Percentiles rank a stretch among this genome's conserved stretches.
Conservation (phyloP, 2,329 filamentous ascomycete species). For the Ceratocystiopsis brevicomis region DNA sequence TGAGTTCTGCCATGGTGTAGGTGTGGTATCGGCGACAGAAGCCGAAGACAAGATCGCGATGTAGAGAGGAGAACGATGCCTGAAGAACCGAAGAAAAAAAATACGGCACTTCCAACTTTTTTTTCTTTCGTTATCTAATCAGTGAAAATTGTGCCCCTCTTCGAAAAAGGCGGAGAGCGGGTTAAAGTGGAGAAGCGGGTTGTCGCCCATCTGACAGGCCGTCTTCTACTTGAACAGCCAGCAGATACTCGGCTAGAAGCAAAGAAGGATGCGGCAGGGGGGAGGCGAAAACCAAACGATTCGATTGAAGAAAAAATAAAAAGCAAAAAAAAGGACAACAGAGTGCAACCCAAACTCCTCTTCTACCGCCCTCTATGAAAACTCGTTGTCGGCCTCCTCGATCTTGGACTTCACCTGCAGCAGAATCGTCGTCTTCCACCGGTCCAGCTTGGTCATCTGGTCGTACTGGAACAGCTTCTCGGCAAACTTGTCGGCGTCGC, state of each 20-base stretch:
- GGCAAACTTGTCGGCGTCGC: conserved; percentile 65
- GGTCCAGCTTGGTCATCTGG: conserved; percentile 82
- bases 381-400: conserved; percentile 30
- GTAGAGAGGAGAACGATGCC: no score
- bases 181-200: no score
- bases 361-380: conserved; percentile 11
- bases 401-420: conserved; percentile 70
- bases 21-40: not conserved
- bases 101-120: conserved; percentile 1
- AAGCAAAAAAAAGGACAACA: not conserved
- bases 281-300: not conserved
- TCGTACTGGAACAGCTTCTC: conserved; percentile 82
- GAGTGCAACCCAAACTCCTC: not conserved
- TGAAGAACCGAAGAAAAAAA: conserved; percentile 1
- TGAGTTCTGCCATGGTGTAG: conserved; percentile 27
- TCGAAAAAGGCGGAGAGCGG: not conserved
- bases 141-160: not conserved
- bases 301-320: not conserved
- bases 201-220: no score
- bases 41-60: not conserved
- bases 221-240: no score
- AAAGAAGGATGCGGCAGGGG: no score
- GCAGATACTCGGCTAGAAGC: no score
- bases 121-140: conserved; percentile 7
- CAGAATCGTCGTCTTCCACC: conserved; percentile 86